Evolutionary conservation across 1,139 yeast species (phyloP).

Genomic region (Trichomonascaceae sp.): DNA sequence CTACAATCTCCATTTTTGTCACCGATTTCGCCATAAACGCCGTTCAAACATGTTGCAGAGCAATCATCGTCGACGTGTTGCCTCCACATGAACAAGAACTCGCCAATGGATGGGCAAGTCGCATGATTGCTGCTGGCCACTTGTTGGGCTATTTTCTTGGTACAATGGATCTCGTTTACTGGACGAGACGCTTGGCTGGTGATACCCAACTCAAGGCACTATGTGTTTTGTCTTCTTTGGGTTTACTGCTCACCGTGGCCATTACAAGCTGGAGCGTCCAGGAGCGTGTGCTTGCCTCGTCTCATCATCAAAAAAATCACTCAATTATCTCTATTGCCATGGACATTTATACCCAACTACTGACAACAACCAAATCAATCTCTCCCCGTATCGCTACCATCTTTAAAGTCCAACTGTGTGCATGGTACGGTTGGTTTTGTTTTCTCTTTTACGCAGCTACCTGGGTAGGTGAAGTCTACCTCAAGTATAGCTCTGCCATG

Average conservation of each 20-base stretch:
- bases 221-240: slow-evolving; percentile 32
- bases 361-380: slow-evolving; percentile 11
- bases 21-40: slow-evolving; percentile 45
- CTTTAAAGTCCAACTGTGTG: slow-evolving; percentile 23
- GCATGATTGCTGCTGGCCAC: slow-evolving; percentile 49
- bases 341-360: slow-evolving; percentile 10
- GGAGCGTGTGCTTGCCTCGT: slow-evolving; percentile 14
- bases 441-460: slow-evolving; percentile 28
- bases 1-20: slow-evolving; percentile 36
- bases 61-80: slow-evolving; percentile 44
- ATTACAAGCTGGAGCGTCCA: slow-evolving; percentile 29
- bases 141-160: slow-evolving; percentile 41
- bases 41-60: slow-evolving; percentile 48
- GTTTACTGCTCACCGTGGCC: slow-evolving; percentile 28
- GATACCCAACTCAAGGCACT: slow-evolving; percentile 39
- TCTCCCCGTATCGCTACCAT: slow-evolving; percentile 19
- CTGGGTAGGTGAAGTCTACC: slow-evolving; percentile 30
- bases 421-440: slow-evolving; percentile 30
- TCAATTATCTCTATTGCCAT: not conserved
- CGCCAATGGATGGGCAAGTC: slow-evolving; percentile 64
- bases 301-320: no score
- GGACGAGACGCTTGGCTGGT: slow-evolving; percentile 29
- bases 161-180: slow-evolving; percentile 27
- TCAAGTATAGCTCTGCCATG: slow-evolving; percentile 10
- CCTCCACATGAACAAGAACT: slow-evolving; percentile 39